A percentile compares a stretch with the other conserved stretches of the same genome.
phyloP scores from a whole-genome alignment of 495 filamentous ascomycete species.

The Annulohypoxylon stygium region DNA sequence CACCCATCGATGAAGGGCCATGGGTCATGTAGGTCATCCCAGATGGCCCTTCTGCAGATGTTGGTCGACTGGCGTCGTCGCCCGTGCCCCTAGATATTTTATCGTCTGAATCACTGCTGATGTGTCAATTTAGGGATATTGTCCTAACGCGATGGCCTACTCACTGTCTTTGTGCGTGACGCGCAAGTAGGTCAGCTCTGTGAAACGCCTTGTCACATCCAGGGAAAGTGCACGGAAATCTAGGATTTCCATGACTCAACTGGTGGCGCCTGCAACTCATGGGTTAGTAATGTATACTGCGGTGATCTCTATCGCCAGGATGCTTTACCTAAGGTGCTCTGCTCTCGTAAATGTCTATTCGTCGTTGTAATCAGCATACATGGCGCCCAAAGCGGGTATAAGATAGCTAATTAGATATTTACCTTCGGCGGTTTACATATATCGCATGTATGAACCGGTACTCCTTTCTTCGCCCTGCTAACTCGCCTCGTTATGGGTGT shows the following conservation, averaged over 20 bases:
- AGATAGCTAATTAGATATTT: slow-evolving; percentile 36
- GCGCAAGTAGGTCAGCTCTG: slow-evolving; percentile 79
- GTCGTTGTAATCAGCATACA: slow-evolving; percentile 34
- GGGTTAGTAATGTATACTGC: slow-evolving; percentile 36
- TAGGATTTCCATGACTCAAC: slow-evolving; percentile 82
- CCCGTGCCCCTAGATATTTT: slow-evolving; percentile 44
- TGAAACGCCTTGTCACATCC: slow-evolving; percentile 75
- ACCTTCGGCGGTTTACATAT: slow-evolving; percentile 74
- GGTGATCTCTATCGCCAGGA: slow-evolving; percentile 3
- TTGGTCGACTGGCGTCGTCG: slow-evolving; percentile 31
- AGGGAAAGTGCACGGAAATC: slow-evolving; percentile 73
- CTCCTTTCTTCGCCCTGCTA: slow-evolving; percentile 86
- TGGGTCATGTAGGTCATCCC: slow-evolving; percentile 31
- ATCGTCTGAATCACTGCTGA: slow-evolving; percentile 57
- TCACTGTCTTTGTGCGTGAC: slow-evolving; percentile 88
- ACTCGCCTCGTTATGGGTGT: slow-evolving; percentile 82
- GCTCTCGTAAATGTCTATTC: slow-evolving; percentile 82
- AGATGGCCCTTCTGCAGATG: slow-evolving; percentile 33
- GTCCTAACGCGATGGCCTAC: slow-evolving; percentile 44
- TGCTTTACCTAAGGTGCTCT: slow-evolving; percentile 80
- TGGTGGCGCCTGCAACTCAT: slow-evolving; percentile 79
- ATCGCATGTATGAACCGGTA: slow-evolving; percentile 81
- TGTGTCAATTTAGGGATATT: slow-evolving; percentile 5
- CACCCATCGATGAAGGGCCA: slow-evolving; percentile 14
- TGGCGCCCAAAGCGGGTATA: slow-evolving; percentile 4